Base-by-base conservation (phyloP, 495 filamentous ascomycete genomes). In the Thermochaetoides thermophila region DNA sequence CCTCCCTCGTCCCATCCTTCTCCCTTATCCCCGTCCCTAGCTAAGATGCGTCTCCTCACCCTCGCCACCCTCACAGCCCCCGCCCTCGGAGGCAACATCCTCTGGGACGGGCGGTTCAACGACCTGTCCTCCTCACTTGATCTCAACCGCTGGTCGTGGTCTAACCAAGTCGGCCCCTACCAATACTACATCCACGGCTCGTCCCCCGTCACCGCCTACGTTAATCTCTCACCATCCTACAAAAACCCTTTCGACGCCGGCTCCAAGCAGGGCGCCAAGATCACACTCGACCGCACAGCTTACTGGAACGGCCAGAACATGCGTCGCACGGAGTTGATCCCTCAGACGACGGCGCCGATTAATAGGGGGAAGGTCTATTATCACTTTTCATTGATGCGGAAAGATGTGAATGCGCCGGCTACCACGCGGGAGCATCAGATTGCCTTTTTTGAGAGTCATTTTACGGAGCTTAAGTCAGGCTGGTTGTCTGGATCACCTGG, bases 381-480 rank as follows among this genome's bases (percentile, higher is more conserved):
- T 52, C 78, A 83, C 50, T 83, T 83, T 53, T 71, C 64, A 9
- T 59, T 83, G 34, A 70, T 69, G 63, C 64, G 67, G 32, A 61
- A 50, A 8, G 56, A 60, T 30, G 62, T 57, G 20, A 80, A 81
- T 52, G 52, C 73, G 0, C 78, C 78, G 0, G 66, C 60, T 18
- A 59, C 63, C 2, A 61, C 57, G 4, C 65, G 74, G 33, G 78
- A 83, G 59, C 78, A 82, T 49, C 78, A 83, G 54, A 74, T 83
- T 38, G 70, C 65, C 44, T 83, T 83, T 61, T 82, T 83, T 46
- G 67, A 81, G 60, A 71, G 63, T 50, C 76, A 81, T 59, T 82
- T 81, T 54, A 81, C 77, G 35, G 78, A 81, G 59, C 53, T 84
- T 49, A 81, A 83, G 59, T 72, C 71, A 39, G 79, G 78, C 35